Base-by-base conservation (phyloP, 176 grass and related monocot species). In the Elymus sibiricus region DNA sequence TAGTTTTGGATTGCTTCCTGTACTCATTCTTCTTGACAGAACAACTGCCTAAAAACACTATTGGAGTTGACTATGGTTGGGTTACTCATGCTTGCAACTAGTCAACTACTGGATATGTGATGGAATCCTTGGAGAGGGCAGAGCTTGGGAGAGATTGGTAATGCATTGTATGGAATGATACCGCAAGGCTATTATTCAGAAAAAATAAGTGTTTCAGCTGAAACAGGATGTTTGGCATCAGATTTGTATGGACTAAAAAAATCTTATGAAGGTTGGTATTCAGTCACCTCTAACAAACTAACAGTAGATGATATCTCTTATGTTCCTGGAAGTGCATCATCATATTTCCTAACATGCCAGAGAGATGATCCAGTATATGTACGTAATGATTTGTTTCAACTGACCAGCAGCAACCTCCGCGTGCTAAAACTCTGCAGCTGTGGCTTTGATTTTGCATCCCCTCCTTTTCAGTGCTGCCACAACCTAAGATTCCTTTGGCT, bases 401-500 rank as follows among this genome's bases (percentile, higher is more conserved):
- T 61, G 0, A 43, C n/a, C 1, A 68, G 4, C 34, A 77, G 21
- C 31, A 79, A 62, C 9, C 65, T 79, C 7, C 7, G 51, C 47
- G 65, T 79, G 74, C 64, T 79, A 37, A 86, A 79, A 25, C 17
- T 79, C 2, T 86, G 64, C 39, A 51, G 26, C 1, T 79, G 65
- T 1, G 3, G 0, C 0, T 79, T 86, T 7, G 59, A 40, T 78
- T 71, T 79, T 29, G 29, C 2, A 70, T 78, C 74, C 1, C 74
- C 74, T 46, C 84, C 84, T 1, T 79, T 86, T 64, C 4, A 26
- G n/a, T 79, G 24, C 64, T 86, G 84, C 47, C 75, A 86, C 4
- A 79, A 14, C 24, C 64, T 86, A 16, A 70, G 64, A 21, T 86
- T 86, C 40, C 64, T 86, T 4, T 79, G 84, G 75, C 47, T 86